Conservation (phyloP, 179 eudicot genomes). For the Carnegiea gigantea region DNA sequence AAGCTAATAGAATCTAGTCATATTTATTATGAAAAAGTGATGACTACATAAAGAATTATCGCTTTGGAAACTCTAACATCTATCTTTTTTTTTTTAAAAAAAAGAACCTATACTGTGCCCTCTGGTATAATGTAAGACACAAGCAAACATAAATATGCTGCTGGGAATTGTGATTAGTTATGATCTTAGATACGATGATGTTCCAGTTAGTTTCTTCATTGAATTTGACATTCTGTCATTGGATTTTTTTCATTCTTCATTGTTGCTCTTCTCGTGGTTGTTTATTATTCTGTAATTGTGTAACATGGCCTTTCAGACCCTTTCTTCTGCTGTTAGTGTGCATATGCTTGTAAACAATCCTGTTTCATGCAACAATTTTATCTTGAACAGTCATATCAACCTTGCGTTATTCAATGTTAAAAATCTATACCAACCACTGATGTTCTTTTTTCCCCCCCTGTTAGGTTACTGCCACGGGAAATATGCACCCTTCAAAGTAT, state of each 20-base stretch:
- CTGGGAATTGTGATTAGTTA: not conserved
- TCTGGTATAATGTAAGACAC: not conserved
- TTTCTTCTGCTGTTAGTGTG: no score
- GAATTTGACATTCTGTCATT: not conserved
- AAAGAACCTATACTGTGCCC: not conserved
- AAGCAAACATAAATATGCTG: not conserved
- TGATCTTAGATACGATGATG: not conserved
- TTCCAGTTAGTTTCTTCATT: slow-evolving; percentile 7
- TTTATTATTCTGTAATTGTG: not conserved
- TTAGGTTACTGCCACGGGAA: slow-evolving; percentile 55
- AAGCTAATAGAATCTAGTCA: not conserved
- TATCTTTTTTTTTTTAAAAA: not conserved
- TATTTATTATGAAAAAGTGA: no score
- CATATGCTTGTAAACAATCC: no score
- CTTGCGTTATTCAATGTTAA: not conserved
- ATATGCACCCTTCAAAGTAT: slow-evolving; percentile 39
- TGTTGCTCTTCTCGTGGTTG: not conserved
- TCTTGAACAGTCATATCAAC: not conserved
- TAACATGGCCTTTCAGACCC: no score
- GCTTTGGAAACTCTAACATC: not conserved
- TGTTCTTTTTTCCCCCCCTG: slow-evolving; percentile 13
- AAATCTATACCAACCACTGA: not conserved
- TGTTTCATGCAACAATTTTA: not conserved
- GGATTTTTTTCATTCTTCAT: not conserved
- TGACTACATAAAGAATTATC: not conserved